Conservation (phyloP, 208 protist species). For the Leishmania braziliensis region DNA sequence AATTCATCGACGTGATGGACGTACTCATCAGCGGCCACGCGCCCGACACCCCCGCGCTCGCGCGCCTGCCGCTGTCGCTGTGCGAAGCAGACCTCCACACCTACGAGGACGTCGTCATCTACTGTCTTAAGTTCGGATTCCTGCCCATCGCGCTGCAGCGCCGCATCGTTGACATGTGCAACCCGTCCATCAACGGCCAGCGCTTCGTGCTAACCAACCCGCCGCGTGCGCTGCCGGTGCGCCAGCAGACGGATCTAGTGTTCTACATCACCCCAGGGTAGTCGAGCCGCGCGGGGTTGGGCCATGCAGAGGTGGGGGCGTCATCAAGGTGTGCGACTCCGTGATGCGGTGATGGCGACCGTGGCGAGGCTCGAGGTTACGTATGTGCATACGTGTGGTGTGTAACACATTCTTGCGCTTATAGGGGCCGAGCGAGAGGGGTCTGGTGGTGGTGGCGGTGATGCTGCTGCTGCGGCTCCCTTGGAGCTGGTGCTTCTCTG, state of each 20-base stretch:
- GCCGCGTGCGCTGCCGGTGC: constrained; percentile 55
- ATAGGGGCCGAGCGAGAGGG: not conserved
- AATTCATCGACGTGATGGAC: constrained; percentile 83
- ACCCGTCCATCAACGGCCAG: constrained; percentile 67
- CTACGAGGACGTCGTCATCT: constrained; percentile 75
- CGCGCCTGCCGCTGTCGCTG: constrained; percentile 54
- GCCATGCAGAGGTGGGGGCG: not conserved
- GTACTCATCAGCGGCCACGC: constrained; percentile 74
- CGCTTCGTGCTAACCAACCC: constrained; percentile 85
- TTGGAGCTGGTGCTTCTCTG: too few species aligned
- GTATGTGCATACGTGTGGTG: not conserved
- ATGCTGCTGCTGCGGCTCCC: not conserved
- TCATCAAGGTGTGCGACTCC: not conserved
- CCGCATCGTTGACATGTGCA: constrained; percentile 56
- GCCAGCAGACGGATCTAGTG: constrained; percentile 59
- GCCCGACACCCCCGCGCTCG: constrained; percentile 58
- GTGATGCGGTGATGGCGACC: not conserved
- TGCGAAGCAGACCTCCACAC: constrained; percentile 58
- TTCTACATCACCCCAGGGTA: constrained; percentile 69
- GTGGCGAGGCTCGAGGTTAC: not conserved
- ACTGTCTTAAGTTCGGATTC: constrained; percentile 68
- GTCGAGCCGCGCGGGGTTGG: not conserved
- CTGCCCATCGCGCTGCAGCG: constrained; percentile 77
- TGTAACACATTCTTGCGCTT: not conserved
- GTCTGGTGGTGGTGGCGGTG: too few species aligned